A percentile compares a stretch with the other conserved stretches of the same genome.
phyloP scores from a whole-genome alignment of 139 green algal genomes.

The Chlorella sp. region DNA sequence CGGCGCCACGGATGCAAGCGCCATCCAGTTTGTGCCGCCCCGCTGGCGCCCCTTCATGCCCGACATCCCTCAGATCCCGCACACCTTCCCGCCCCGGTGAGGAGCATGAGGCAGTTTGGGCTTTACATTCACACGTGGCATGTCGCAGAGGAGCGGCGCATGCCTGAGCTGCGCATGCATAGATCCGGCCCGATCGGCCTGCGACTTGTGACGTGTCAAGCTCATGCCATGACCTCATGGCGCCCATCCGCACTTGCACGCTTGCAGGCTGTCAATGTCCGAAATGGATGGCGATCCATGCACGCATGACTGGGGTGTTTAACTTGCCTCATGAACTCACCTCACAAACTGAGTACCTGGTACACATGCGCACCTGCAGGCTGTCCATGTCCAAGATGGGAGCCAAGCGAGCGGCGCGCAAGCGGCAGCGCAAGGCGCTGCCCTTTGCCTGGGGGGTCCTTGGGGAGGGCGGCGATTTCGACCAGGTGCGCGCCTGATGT shows the following conservation, averaged over 20 bases:
- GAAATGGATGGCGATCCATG: background rate
- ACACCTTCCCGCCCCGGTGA: slow-evolving; percentile 48
- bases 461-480: slow-evolving; percentile 23
- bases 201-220: too few relatives aligned
- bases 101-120: too few relatives aligned
- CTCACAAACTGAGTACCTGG: background rate
- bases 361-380: background rate
- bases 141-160: too few relatives aligned
- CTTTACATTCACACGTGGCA: too few relatives aligned
- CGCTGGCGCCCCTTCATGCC: slow-evolving; percentile 38
- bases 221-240: too few relatives aligned
- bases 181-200: too few relatives aligned
- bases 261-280: background rate
- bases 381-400: background rate
- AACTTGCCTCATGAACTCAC: too few relatives aligned
- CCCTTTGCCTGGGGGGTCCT: slow-evolving; percentile 22
- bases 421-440: slow-evolving; percentile 12
- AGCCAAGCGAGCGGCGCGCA: background rate
- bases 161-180: too few relatives aligned
- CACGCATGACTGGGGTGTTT: too few relatives aligned
- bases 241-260: too few relatives aligned
- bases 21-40: slow-evolving; percentile 37
- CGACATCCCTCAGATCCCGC: slow-evolving; percentile 36
- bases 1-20: background rate
- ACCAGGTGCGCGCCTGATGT: background rate